These are phyloP conservation scores for Diaporthe capsici DNA, from an alignment of 2,329 filamentous ascomycete genomes.

Conservation along the genomic window DNA sequence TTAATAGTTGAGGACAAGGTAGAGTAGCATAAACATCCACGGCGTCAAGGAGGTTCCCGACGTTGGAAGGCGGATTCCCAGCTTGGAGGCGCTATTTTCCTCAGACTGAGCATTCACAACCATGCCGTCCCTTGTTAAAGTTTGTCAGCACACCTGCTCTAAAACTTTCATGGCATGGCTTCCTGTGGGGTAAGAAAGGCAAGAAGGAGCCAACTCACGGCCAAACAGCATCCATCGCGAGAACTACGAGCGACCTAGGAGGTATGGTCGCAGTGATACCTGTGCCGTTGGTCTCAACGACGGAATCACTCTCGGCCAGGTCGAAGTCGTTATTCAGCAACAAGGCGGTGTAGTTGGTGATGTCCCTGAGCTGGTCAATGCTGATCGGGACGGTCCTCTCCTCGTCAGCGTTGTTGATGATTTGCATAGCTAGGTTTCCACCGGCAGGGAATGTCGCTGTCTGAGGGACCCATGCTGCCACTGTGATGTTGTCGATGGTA, in stretches of 20 bases:
- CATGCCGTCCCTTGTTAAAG: background rate
- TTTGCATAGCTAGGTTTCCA: slow-evolving; percentile 39
- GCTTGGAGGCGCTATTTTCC: slow-evolving; percentile 11
- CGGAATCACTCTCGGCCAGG: slow-evolving; percentile 10
- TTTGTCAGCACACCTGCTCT: background rate
- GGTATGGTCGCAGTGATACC: slow-evolving; percentile 31
- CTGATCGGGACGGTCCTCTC: slow-evolving; percentile 19
- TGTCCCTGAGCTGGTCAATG: slow-evolving; percentile 6
- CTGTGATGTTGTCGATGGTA: slow-evolving; percentile 30
- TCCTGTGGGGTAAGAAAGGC: too few relatives aligned
- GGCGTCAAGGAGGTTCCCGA: background rate
- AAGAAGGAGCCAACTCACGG: slow-evolving; percentile 8
- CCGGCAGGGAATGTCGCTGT: slow-evolving; percentile 29
- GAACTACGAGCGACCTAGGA: slow-evolving; percentile 27
- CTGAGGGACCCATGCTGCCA: slow-evolving; percentile 35
- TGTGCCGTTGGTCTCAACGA: slow-evolving; percentile 24
- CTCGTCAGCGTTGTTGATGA: slow-evolving; percentile 40
- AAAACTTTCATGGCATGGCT: background rate
- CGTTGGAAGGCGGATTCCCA: slow-evolving; percentile 4
- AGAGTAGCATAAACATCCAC: background rate
- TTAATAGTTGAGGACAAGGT: too few relatives aligned
- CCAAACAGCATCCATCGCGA: slow-evolving; percentile 33
- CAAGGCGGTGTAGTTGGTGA: slow-evolving; percentile 31
- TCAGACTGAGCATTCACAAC: slow-evolving; percentile 1
- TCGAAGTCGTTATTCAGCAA: slow-evolving; percentile 34